Conservation (phyloP, 257 asterid species). For the Solanum commersonii region DNA sequence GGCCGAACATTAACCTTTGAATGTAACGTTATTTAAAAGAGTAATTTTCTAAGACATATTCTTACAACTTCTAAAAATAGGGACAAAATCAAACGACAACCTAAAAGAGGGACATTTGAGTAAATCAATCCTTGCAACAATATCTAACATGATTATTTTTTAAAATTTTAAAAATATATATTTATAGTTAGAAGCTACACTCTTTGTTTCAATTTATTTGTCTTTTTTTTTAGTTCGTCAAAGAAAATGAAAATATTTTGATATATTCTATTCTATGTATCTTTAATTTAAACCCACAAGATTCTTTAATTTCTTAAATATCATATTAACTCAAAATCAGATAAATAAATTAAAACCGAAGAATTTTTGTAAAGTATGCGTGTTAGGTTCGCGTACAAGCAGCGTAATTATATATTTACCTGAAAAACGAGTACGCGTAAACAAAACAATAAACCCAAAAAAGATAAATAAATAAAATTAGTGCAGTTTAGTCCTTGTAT, state of each 20-base stretch:
- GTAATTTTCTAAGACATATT: background rate
- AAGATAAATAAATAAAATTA: background rate
- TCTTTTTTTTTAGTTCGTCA: too few species aligned
- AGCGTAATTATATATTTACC: background rate
- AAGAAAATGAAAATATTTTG: too few species aligned
- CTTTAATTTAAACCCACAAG: fast-evolving
- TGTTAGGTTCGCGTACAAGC: background rate
- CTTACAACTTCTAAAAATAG: background rate
- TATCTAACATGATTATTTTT: background rate
- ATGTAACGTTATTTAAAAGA: background rate
- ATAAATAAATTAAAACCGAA: background rate
- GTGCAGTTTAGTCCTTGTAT: background rate
- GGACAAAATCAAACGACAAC: background rate
- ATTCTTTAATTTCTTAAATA: background rate
- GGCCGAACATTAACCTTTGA: background rate
- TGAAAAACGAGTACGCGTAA: background rate
- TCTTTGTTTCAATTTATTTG: background rate
- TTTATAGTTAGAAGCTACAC: background rate
- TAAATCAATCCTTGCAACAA: background rate
- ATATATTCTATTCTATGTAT: too few species aligned
- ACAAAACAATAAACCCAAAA: background rate
- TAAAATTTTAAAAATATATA: too few species aligned
- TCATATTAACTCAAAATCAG: background rate
- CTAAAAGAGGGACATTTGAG: background rate
- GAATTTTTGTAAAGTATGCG: background rate